Evolutionary conservation across 306 rosid species (phyloP), one percentile per base, ranked within the genome.

Genomic region (Erythrophleum fordii): DNA sequence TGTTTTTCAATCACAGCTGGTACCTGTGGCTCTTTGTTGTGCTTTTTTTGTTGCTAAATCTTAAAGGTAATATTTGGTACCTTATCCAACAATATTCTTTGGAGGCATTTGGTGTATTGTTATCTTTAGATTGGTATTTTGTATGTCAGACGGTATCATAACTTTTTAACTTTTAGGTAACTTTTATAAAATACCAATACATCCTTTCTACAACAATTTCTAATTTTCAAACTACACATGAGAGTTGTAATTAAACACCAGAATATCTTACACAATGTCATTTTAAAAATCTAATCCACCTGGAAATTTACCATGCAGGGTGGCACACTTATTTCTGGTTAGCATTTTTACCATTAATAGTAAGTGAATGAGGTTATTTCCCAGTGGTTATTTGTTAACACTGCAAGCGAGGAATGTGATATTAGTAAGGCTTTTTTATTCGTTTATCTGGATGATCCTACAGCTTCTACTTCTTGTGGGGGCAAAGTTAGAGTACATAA

Each of bases 301-400:
- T 76, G 58, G 60, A 35, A 60, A 79, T 65, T 82, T 61, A 41
- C 56, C 48, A 17, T 85, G 85, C 89, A 92, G 98, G 99, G 72
- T 95, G 97, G 99, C 91, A 93, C 85, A 88, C 94, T n/a, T 95
- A 93, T 72, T 95, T 95, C 84, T 95, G 99, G 99, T 59, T 95
- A 75, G 86, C 99, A 5, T 93, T 95, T 85, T 82, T 95, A 82
- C 97, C 99, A 26, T 34, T 95, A 73, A 90, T 93, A 76, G 97
- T 95, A 87, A 93, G 99, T 84, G 59, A 28, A 26, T 66, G 16
- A 67, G 17, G 67, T 45, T 52, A 52, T 72, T 83, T 60, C 29
- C 66, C 60, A 67, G 25, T 44, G 60, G 26, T 55, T 77, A 11
- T 71, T 74, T 70, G 82, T 67, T 64, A 65, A 35, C 12, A 39